Evolutionary conservation across 371 early-diverging fungal genomes (phyloP), one percentile per base, ranked within the genome.

Genomic region (Amoeboaphelidium occidentale): DNA sequence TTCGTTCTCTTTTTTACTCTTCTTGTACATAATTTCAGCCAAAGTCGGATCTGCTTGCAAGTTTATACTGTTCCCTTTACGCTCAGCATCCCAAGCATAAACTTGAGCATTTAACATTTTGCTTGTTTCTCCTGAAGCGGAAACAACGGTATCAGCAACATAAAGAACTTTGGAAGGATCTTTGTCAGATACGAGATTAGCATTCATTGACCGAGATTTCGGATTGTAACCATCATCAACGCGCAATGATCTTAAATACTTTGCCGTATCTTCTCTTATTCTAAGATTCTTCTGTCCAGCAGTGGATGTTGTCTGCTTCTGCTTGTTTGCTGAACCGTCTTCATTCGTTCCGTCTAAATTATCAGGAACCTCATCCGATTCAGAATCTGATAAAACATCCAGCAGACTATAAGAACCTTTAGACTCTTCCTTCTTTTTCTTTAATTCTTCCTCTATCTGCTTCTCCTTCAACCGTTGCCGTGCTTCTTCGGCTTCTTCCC

Each of bases 181-280:
- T 32, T 14, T 51, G 47, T 46, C 27, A 22, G 46, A n/a, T n/a
- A n/a, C n/a, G 4, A 43, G 93, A 63, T 91, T 89, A 45, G 89
- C 94, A 58, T 91, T 79, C 97, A 94, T 94, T 2, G 93, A 87
- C 42, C 96, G 76, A 4, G 96, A 86, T 63, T 97, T 97, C 26
- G 97, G 97, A 65, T 97, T 93, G 59, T 97, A 97, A 0, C 92
- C 96, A 0, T 87, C 84, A 53, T 90, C 74, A n/a, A 78, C 72
- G 57, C 90, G 87, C 53, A 94, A 62, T 63, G 94, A 92, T 48
- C 78, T 70, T 47, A 97, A 68, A 59, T 97, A 97, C 64, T 97
- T 97, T 42, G 97, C 91, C 6, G 89, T 91, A 65, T 97, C 97
- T 69, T 97, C 97, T 61, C 97, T 86, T 62, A 97, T 93, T 65